Percentiles rank a stretch among this genome's conserved stretches.
These are phyloP conservation scores for Xylariales sp. DNA, from an alignment of 2,329 filamentous ascomycete species.

Conservation along the genomic window DNA sequence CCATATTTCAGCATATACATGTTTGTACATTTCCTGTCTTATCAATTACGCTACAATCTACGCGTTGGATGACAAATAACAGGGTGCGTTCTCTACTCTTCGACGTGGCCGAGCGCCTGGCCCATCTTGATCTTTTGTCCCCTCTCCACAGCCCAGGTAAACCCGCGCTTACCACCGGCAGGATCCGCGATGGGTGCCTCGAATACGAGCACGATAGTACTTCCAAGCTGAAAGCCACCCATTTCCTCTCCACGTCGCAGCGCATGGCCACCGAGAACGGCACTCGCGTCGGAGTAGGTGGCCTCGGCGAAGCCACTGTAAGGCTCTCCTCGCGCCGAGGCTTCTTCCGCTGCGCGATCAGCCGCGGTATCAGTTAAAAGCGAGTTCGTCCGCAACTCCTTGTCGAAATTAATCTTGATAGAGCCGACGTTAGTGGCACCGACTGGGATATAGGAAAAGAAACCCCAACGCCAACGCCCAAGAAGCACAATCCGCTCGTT, in stretches of 20 bases:
- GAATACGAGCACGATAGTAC: conserved; percentile 94
- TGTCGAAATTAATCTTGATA: conserved; percentile 97
- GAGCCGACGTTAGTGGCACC: conserved; percentile 97
- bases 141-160: conserved; percentile 87
- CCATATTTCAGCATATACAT: background rate
- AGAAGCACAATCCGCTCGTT: conserved; percentile 96
- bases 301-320: conserved; percentile 95
- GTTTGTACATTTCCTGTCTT: conserved; percentile 4
- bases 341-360: conserved; percentile 84
- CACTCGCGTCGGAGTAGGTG: conserved; percentile 82
- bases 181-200: conserved; percentile 83
- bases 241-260: conserved; percentile 92
- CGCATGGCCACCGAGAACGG: conserved; percentile 83
- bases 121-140: conserved; percentile 92
- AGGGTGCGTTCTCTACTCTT: conserved; percentile 48
- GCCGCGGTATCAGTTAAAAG: conserved; percentile 92
- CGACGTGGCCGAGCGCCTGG: conserved; percentile 82
- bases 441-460: conserved; percentile 96
- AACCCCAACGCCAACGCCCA: conserved; percentile 95
- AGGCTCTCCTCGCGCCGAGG: conserved; percentile 78
- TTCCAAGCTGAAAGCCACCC: conserved; percentile 96
- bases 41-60: background rate
- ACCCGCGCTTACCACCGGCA: conserved; percentile 72
- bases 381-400: conserved; percentile 91
- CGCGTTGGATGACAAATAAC: background rate